Evolutionary conservation across 2,329 filamentous ascomycete genomes (phyloP).

Genomic region (Emericellopsis atlantica): DNA sequence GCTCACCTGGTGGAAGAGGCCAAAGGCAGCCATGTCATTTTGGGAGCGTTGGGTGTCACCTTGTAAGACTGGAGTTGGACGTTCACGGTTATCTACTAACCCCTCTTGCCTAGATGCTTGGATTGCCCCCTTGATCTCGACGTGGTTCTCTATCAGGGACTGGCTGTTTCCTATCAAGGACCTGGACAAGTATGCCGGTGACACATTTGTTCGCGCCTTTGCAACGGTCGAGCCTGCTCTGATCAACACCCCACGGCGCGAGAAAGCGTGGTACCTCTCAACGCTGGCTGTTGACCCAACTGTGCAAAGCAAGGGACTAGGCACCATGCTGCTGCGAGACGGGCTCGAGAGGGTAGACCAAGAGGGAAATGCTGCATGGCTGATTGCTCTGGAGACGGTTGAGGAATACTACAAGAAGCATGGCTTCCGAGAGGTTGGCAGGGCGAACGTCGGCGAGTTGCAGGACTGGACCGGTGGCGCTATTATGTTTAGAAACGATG

Average conservation of each 20-base stretch:
- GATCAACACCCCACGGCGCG: slow-evolving; percentile 14
- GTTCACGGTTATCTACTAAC: slow-evolving; percentile 1
- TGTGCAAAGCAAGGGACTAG: slow-evolving; percentile 17
- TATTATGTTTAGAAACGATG: slow-evolving; percentile 19
- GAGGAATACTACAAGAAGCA: slow-evolving; percentile 18
- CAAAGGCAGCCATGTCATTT: slow-evolving; percentile 11
- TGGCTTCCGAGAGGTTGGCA: slow-evolving; percentile 20
- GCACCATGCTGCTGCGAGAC: slow-evolving; percentile 15
- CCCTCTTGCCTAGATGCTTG: slow-evolving; percentile 11
- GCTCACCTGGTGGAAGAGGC: slow-evolving; percentile 21
- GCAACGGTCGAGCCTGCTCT: slow-evolving; percentile 9
- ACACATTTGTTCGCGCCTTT: slow-evolving; percentile 13
- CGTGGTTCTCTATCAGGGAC: slow-evolving; percentile 10
- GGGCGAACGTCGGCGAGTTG: slow-evolving; percentile 21
- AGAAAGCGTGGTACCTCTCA: slow-evolving; percentile 20
- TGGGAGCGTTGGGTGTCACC: slow-evolving; percentile 16
- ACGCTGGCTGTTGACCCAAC: slow-evolving; percentile 17
- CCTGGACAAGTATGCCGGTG: slow-evolving; percentile 8
- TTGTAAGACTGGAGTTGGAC: slow-evolving; percentile 11
- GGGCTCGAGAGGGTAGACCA: slow-evolving; percentile 14
- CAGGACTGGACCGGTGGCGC: slow-evolving; percentile 20
- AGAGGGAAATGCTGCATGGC: slow-evolving; percentile 15
- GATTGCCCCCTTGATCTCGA: slow-evolving; percentile 14
- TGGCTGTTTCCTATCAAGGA: slow-evolving; percentile 11
- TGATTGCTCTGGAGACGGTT: slow-evolving; percentile 16